These are phyloP conservation scores for Zoysia pacifica DNA, from an alignment of 176 grass and related monocot genomes.

Conservation along the genomic window DNA sequence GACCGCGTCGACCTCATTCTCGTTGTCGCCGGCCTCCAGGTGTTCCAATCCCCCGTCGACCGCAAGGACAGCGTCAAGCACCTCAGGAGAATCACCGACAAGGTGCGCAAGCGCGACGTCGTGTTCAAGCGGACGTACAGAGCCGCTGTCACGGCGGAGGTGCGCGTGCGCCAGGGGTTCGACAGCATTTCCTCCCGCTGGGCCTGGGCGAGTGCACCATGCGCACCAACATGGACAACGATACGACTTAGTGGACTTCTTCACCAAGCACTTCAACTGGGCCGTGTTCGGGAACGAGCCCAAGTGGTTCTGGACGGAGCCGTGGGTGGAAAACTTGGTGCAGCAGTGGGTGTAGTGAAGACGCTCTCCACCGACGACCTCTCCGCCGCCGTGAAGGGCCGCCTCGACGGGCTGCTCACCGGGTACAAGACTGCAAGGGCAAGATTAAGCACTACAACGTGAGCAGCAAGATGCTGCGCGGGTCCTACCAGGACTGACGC, in stretches of 20 bases:
- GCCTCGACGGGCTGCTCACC: constrained; percentile 59
- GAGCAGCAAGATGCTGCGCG: constrained; percentile 95
- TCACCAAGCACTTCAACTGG: constrained; percentile 88
- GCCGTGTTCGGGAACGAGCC: constrained; percentile 92
- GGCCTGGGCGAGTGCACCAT: constrained; percentile 80
- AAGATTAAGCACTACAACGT: constrained; percentile 88
- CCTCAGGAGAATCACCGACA: constrained; percentile 64
- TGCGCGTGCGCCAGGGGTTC: constrained; percentile 58
- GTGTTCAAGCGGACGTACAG: constrained; percentile 54
- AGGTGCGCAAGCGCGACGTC: constrained; percentile 75
- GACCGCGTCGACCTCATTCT: constrained; percentile 83
- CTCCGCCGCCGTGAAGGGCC: constrained; percentile 47
- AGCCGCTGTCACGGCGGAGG: constrained; percentile 24
- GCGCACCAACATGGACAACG: constrained; percentile 91
- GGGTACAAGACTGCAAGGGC: constrained; percentile 58
- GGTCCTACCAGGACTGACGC: constrained; percentile 61
- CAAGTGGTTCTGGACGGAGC: constrained; percentile 97
- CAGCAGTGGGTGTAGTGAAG: constrained; percentile 73
- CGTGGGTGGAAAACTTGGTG: constrained; percentile 59
- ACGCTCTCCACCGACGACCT: constrained; percentile 59
- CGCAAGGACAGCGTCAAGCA: constrained; percentile 53
- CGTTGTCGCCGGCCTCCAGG: constrained; percentile 79
- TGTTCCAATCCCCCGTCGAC: constrained; percentile 60
- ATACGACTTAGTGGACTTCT: constrained; percentile 79
- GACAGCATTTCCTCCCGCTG: constrained; percentile 73